phyloP scores from a whole-genome alignment of 2,329 filamentous ascomycete genomes.

The Fusarium irregulare region DNA sequence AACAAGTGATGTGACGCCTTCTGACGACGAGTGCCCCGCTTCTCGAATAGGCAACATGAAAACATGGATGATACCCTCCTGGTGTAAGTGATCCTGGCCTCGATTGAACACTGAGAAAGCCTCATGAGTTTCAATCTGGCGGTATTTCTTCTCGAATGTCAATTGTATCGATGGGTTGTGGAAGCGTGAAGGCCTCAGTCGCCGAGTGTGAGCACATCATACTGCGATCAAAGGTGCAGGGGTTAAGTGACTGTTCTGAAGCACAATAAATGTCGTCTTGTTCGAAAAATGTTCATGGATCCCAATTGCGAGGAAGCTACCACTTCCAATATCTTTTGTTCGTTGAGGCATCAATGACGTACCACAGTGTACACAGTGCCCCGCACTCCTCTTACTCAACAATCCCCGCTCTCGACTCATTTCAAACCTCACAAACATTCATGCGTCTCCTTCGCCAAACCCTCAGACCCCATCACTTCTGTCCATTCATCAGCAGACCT shows the following conservation, averaged over 20 bases:
- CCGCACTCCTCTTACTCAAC: background rate
- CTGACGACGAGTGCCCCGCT: slow-evolving; percentile 27
- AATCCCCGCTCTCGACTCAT: slow-evolving; percentile 9
- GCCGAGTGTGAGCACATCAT: fast-evolving
- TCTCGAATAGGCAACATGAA: slow-evolving; percentile 3
- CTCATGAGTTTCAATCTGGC: background rate
- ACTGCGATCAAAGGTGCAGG: fast-evolving
- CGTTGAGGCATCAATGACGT: background rate
- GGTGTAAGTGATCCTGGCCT: background rate
- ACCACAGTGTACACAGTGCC: background rate
- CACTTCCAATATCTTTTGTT: background rate
- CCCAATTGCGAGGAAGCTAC: background rate
- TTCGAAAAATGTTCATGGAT: no score
- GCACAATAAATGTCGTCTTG: background rate
- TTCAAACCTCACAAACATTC: background rate
- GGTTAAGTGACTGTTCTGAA: background rate
- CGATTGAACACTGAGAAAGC: fast-evolving
- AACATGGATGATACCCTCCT: background rate
- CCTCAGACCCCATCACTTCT: background rate
- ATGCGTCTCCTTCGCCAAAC: background rate
- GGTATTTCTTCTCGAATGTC: fast-evolving
- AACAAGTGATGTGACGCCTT: slow-evolving; percentile 16
- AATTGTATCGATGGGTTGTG: background rate
- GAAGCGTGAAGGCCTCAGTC: fast-evolving
- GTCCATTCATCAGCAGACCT: background rate